phyloP scores from a whole-genome alignment of 2,329 filamentous ascomycete species.

The Claviceps maximensis region DNA sequence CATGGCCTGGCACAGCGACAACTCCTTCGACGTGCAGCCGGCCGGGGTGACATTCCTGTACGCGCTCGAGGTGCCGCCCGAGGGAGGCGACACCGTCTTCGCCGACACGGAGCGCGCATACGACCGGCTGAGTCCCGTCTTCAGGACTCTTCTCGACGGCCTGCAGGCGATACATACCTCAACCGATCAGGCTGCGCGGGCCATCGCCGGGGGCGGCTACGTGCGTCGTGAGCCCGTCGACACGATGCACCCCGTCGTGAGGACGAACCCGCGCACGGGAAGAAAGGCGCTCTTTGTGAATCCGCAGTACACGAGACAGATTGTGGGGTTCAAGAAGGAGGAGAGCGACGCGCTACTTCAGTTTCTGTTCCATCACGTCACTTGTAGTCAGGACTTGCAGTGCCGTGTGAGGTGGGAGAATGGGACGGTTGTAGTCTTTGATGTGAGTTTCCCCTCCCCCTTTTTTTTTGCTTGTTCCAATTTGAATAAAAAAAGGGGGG shows the following conservation, averaged over 20 bases:
- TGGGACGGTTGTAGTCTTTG: conserved; percentile 47
- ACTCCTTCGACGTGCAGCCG: conserved; percentile 69
- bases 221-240: conserved; percentile 52
- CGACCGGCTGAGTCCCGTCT: conserved; percentile 47
- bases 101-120: conserved; percentile 11
- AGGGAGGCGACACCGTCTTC: conserved; percentile 29
- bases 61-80: conserved; percentile 58
- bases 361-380: conserved; percentile 56
- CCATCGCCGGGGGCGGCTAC: conserved; percentile 31
- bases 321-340: conserved; percentile 55
- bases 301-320: conserved; percentile 39
- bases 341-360: conserved; percentile 53
- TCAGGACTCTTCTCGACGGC: conserved; percentile 51
- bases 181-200: conserved; percentile 31
- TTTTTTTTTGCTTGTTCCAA: neutral
- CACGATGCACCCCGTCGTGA: conserved; percentile 38
- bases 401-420: conserved; percentile 47
- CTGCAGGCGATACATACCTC: conserved; percentile 54
- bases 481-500: too few species aligned
- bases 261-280: conserved; percentile 36
- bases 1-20: conserved; percentile 70
- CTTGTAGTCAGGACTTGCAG: conserved; percentile 50
- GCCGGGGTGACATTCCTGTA: conserved; percentile 77
- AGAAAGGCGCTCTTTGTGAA: conserved; percentile 59
- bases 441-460: neutral